Percentiles rank a stretch among this genome's conserved stretches.
These are phyloP conservation scores for Claviceps humidiphila DNA, from an alignment of 2,329 filamentous ascomycete species.

Conservation along the genomic window DNA sequence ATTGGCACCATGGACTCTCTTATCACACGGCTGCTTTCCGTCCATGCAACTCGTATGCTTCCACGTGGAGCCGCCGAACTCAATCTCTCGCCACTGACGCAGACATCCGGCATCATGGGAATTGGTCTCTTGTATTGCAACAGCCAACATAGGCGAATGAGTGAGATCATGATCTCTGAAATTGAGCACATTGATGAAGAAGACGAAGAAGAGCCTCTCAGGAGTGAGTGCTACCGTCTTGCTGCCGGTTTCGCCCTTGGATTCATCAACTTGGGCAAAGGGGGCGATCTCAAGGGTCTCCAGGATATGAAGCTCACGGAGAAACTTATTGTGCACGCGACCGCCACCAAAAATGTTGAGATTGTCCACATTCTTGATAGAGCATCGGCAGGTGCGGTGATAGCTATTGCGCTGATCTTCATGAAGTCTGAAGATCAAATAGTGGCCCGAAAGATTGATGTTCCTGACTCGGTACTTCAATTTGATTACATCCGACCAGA, in stretches of 20 bases:
- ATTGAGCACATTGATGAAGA: constrained; percentile 73
- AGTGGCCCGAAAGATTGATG: constrained; percentile 81
- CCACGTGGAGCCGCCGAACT: constrained; percentile 85
- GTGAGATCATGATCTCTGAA: constrained; percentile 95
- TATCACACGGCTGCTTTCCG: constrained; percentile 82
- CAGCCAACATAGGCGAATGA: constrained; percentile 96
- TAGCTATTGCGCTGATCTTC: constrained; percentile 83
- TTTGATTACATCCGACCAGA: constrained; percentile 95
- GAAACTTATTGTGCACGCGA: constrained; percentile 71
- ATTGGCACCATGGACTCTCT: constrained; percentile 95
- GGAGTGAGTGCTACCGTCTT: constrained; percentile 91
- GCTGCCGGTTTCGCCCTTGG: constrained; percentile 89
- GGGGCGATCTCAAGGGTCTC: constrained; percentile 72
- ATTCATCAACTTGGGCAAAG: constrained; percentile 88
- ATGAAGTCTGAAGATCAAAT: constrained; percentile 90
- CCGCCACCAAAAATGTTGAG: constrained; percentile 80
- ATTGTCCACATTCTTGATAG: constrained; percentile 87
- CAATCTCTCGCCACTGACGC: constrained; percentile 82
- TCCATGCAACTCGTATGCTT: constrained; percentile 90
- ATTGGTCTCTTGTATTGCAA: constrained; percentile 90
- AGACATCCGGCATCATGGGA: constrained; percentile 94
- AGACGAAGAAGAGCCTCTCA: constrained; percentile 72
- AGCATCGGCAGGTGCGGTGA: constrained; percentile 81
- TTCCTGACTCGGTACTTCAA: constrained; percentile 78
- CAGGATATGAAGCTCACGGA: constrained; percentile 92